phyloP scores from a whole-genome alignment of 371 early-diverging fungal genomes.

The Funneliformis caledonium region DNA sequence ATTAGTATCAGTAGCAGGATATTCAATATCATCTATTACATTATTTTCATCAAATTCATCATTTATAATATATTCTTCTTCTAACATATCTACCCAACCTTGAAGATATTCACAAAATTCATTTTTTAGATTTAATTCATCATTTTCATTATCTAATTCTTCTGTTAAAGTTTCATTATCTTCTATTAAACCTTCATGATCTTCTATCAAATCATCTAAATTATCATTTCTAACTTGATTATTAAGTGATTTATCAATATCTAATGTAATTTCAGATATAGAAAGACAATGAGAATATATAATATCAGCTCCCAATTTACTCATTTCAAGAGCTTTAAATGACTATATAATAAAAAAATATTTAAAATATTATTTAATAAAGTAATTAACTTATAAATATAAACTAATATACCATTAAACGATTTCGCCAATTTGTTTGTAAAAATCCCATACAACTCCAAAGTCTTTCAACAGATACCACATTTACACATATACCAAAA shows the following conservation, averaged over 20 bases:
- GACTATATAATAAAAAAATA: neutral
- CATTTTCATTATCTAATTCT: no score
- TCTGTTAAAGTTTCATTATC: no score
- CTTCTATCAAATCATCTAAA: neutral
- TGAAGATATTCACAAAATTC: slow-evolving; percentile 15
- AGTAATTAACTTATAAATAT: neutral
- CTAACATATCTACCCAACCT: neutral
- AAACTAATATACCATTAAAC: neutral
- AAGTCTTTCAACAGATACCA: neutral
- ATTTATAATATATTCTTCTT: no score
- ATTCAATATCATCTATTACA: no score
- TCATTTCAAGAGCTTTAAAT: slow-evolving; percentile 2
- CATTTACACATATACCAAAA: slow-evolving; percentile 24
- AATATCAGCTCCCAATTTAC: slow-evolving; percentile 5
- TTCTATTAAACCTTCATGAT: neutral
- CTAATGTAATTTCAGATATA: neutral
- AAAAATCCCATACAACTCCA: slow-evolving; percentile 26
- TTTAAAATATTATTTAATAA: slow-evolving; percentile 13
- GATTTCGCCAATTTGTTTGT: neutral
- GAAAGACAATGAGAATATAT: neutral
- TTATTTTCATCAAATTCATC: no score
- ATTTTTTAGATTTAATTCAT: neutral
- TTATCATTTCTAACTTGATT: no score
- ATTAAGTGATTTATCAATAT: neutral
- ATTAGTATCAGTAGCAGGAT: no score